Conservation (phyloP, 768 basidiomycete species). For the Phlebiopsis flavidoalba region DNA sequence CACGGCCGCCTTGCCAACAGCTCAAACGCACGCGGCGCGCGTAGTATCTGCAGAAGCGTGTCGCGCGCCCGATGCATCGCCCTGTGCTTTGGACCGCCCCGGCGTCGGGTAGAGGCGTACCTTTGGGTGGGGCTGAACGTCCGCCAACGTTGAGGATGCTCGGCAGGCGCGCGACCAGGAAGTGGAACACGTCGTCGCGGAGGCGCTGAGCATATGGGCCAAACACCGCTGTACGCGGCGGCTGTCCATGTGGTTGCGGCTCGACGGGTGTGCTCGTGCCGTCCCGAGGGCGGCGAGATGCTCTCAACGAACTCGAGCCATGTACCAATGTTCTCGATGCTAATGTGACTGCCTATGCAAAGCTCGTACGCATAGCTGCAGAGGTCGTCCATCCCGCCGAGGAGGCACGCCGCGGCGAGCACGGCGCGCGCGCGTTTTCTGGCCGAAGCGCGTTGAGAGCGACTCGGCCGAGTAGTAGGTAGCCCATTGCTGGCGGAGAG, state of each 20-base stretch:
- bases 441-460: slow-evolving; percentile 62
- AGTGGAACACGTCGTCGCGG: slow-evolving; percentile 73
- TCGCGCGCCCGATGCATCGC: slow-evolving; percentile 58
- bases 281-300: slow-evolving; percentile 41
- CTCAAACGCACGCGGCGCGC: slow-evolving; percentile 78
- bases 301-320: slow-evolving; percentile 77
- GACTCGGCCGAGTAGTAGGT: slow-evolving; percentile 75
- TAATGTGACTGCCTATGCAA: slow-evolving; percentile 68
- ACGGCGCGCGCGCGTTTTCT: slow-evolving; percentile 82
- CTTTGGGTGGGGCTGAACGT: slow-evolving; percentile 26
- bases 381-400: slow-evolving; percentile 86
- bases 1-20: slow-evolving; percentile 78
- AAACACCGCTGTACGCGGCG: slow-evolving; percentile 53
- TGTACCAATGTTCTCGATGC: slow-evolving; percentile 62
- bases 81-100: slow-evolving; percentile 21
- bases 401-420: slow-evolving; percentile 77
- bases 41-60: slow-evolving; percentile 66
- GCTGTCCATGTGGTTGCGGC: slow-evolving; percentile 27
- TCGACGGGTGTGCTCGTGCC: slow-evolving; percentile 41
- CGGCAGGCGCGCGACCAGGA: slow-evolving; percentile 71
- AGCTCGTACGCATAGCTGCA: slow-evolving; percentile 74
- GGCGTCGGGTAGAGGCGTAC: slow-evolving; percentile 26
- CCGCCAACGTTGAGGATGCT: slow-evolving; percentile 48
- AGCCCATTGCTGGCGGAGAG: slow-evolving; percentile 60
- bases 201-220: slow-evolving; percentile 73